phyloP scores from a whole-genome alignment of 2,329 filamentous ascomycete genomes.

The Rhexocercosporidium sp. region DNA sequence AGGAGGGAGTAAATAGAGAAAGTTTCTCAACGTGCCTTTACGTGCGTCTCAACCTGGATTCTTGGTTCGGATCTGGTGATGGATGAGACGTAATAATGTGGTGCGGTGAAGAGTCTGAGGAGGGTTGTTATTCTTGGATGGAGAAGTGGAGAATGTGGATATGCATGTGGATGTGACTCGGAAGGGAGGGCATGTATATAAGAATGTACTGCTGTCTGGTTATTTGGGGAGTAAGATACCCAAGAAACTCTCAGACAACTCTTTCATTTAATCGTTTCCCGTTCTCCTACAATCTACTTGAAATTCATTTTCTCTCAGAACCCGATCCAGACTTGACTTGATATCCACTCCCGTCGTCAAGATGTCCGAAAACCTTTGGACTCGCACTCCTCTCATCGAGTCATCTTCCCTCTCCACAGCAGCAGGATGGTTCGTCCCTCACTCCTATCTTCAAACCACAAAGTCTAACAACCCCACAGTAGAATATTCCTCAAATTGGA shows the following conservation, averaged over 20 bases:
- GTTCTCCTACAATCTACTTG: neutral
- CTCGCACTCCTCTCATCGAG: slow-evolving; percentile 35
- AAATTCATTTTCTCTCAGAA: neutral
- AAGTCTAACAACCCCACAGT: slow-evolving; percentile 22
- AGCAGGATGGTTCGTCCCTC: slow-evolving; percentile 36
- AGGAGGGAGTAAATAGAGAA: neutral
- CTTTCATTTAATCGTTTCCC: neutral
- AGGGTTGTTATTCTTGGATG: neutral
- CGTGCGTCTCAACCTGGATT: neutral
- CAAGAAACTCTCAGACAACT: neutral
- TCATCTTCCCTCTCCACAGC: slow-evolving; percentile 34
- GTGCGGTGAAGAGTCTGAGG: slow-evolving; percentile 2
- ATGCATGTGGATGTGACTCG: neutral
- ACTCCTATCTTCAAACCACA: neutral
- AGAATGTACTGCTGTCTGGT: neutral
- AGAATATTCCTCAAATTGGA: slow-evolving; percentile 85
- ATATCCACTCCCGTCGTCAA: neutral
- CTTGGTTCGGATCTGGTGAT: neutral
- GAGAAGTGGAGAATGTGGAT: neutral
- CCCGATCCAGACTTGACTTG: neutral
- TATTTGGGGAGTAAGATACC: neutral
- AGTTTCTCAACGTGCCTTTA: neutral
- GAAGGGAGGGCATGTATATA: neutral
- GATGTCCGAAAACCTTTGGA: slow-evolving; percentile 33
- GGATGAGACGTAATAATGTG: slow-evolving; percentile 1